Percentiles rank a stretch among this genome's conserved stretches.
These are phyloP conservation scores for Mrakia gelida DNA, from an alignment of 768 basidiomycete species.

Conservation along the genomic window DNA sequence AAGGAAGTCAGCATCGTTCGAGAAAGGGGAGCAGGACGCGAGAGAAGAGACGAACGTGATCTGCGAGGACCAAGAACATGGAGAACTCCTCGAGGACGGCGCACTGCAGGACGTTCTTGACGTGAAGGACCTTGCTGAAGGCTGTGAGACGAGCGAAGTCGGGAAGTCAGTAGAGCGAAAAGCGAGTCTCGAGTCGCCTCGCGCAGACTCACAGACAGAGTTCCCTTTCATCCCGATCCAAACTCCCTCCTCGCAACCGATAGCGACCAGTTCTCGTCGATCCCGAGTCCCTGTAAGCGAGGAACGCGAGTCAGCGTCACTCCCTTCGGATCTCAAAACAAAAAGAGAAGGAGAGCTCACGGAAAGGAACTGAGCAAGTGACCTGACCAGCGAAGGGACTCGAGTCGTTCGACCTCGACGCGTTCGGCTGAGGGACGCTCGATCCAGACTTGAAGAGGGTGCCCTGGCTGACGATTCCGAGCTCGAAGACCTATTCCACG, in stretches of 20 bases:
- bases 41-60: conserved; percentile 52
- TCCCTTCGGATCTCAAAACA: not conserved
- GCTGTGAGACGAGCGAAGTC: not conserved
- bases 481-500: conserved; percentile 64
- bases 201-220: conserved; percentile 61
- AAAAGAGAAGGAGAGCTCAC: conserved; percentile 47
- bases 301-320: not conserved
- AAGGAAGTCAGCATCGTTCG: not conserved
- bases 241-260: conserved; percentile 91
- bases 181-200: not conserved
- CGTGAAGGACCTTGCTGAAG: conserved; percentile 81
- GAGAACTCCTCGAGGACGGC: conserved; percentile 95
- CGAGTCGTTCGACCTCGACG: conserved; percentile 7
- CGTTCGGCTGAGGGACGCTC: conserved; percentile 7
- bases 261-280: conserved; percentile 77
- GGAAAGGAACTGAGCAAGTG: conserved; percentile 91
- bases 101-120: conserved; percentile 90
- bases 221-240: conserved; percentile 92
- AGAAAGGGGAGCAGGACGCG: conserved; percentile 36
- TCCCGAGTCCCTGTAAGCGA: conserved; percentile 64
- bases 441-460: conserved; percentile 25
- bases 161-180: no score
- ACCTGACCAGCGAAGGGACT: conserved; percentile 52
- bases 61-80: conserved; percentile 90
- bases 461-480: conserved; percentile 46